Conservation (phyloP, 768 basidiomycete genomes). For the Calocera viscosa region DNA sequence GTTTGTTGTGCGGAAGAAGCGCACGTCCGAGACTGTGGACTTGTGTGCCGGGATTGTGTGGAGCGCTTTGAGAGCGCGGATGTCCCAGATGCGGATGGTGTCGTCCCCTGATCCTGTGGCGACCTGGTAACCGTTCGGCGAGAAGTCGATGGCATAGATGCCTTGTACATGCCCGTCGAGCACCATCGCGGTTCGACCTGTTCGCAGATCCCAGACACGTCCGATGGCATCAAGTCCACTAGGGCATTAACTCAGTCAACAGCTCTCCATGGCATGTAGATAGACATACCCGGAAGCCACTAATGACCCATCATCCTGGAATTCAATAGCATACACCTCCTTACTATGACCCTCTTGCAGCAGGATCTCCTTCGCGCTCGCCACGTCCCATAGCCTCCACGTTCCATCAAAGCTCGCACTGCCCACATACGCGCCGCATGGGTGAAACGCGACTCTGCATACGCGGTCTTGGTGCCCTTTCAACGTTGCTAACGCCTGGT, state of each 20-base stretch:
- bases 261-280: constrained; percentile 1
- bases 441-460: constrained; percentile 91
- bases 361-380: constrained; percentile 64
- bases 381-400: constrained; percentile 94
- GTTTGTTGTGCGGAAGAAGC: constrained; percentile 59
- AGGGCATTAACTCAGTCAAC: constrained; percentile 10
- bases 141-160: constrained; percentile 82
- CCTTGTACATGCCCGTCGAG: constrained; percentile 93
- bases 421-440: constrained; percentile 84
- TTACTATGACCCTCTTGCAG: constrained; percentile 96
- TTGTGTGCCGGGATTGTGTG: constrained; percentile 95
- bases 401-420: constrained; percentile 95
- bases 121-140: constrained; percentile 97
- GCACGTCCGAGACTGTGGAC: constrained; percentile 87
- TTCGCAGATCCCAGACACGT: constrained; percentile 91
- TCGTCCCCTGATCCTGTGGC: constrained; percentile 96
- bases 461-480: constrained; percentile 84
- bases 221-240: constrained; percentile 96
- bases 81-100: constrained; percentile 97
- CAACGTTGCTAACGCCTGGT: constrained; percentile 71
- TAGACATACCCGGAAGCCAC: constrained; percentile 74
- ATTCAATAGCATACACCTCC: constrained; percentile 91
- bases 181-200: constrained; percentile 93
- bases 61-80: constrained; percentile 80
- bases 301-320: constrained; percentile 88